phyloP scores from a whole-genome alignment of 2,329 filamentous ascomycete species.

The Ceratocystis harringtonii region DNA sequence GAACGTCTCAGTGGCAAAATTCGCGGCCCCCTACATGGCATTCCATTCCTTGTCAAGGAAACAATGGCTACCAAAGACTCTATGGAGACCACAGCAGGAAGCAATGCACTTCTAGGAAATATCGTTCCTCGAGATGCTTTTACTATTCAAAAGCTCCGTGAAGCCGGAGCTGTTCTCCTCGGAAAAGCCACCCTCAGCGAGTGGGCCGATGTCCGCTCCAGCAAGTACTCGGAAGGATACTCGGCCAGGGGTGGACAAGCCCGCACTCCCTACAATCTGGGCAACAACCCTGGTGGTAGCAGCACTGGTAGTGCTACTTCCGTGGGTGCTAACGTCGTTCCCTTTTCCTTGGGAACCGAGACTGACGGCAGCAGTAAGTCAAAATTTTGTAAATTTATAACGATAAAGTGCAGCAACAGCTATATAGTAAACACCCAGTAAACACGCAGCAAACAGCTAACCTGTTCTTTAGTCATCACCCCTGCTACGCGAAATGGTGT shows the following conservation, averaged over 20 bases:
- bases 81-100: constrained; percentile 61
- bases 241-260: constrained; percentile 49
- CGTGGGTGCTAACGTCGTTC: constrained; percentile 46
- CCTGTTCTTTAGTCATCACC: constrained; percentile 39
- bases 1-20: constrained; percentile 42
- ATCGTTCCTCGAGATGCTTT: constrained; percentile 52
- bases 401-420: not conserved
- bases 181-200: constrained; percentile 58
- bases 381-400: not conserved
- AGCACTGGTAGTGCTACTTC: constrained; percentile 51
- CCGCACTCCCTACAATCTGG: constrained; percentile 53
- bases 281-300: constrained; percentile 51
- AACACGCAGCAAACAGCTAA: not conserved
- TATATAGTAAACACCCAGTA: not conserved
- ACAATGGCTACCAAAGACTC: constrained; percentile 54
- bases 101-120: constrained; percentile 49
- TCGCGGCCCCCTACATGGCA: constrained; percentile 56
- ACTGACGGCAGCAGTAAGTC: constrained; percentile 48
- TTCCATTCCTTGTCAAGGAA: constrained; percentile 63
- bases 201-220: constrained; percentile 59
- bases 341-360: constrained; percentile 57
- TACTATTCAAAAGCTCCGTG: constrained; percentile 45
- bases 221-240: constrained; percentile 53
- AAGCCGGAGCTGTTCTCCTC: constrained; percentile 52
- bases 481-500: constrained; percentile 54